Conservation (phyloP, 768 basidiomycete species). For the Gyrodon lividus region DNA sequence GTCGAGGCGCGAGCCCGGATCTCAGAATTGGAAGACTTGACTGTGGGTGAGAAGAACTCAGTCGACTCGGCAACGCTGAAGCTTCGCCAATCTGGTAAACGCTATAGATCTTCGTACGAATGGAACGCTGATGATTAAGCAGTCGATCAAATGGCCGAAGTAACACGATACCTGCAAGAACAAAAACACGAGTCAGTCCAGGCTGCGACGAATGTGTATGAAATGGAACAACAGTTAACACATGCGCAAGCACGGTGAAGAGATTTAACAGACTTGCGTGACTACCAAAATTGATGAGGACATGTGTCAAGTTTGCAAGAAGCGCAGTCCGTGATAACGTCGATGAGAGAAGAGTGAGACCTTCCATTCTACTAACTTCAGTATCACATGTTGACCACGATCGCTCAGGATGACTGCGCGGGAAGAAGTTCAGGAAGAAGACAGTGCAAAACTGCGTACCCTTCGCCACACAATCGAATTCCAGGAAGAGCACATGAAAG, state of each 20-base stretch:
- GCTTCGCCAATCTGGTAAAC: conserved; percentile 27
- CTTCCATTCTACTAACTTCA: conserved; percentile 21
- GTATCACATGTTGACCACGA: conserved; percentile 14
- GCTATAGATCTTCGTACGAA: background rate
- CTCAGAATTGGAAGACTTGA: conserved; percentile 35
- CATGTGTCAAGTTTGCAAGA: conserved; percentile 24
- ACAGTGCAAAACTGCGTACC: conserved; percentile 25
- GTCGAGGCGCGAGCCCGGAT: conserved; percentile 41
- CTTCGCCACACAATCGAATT: conserved; percentile 31
- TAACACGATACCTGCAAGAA: conserved; percentile 25
- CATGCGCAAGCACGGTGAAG: conserved; percentile 24
- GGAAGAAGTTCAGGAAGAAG: conserved; percentile 25
- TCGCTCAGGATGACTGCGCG: conserved; percentile 21
- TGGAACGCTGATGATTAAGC: conserved; percentile 15
- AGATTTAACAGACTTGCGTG: background rate
- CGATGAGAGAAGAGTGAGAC: conserved; percentile 32
- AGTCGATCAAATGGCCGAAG: conserved; percentile 23
- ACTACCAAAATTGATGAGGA: conserved; percentile 11
- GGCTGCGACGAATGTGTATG: conserved; percentile 17
- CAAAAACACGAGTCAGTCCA: conserved; percentile 30
- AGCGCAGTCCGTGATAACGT: conserved; percentile 22
- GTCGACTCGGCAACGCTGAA: conserved; percentile 20
- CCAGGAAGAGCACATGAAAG: conserved; percentile 29
- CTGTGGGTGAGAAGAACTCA: conserved; percentile 21
- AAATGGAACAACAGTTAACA: conserved; percentile 28